These are phyloP conservation scores for Entophlyctis luteolus DNA, from an alignment of 192 early-diverging fungal genomes.

Conservation along the genomic window DNA sequence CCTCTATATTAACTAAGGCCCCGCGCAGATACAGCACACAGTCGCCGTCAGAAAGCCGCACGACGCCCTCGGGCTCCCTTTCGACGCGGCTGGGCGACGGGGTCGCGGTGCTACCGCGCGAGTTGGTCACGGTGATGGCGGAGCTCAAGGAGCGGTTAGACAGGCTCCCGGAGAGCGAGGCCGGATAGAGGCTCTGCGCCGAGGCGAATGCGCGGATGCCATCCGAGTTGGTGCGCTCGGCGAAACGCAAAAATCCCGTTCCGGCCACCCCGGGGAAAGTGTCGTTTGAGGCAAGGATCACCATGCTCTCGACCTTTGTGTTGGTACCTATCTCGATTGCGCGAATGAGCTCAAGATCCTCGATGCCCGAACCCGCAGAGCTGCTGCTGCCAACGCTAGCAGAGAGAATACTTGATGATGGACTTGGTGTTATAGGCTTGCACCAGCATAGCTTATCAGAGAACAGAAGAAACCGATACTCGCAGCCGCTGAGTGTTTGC, in stretches of 20 bases:
- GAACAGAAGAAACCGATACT: constrained; percentile 42
- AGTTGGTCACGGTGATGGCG: background rate
- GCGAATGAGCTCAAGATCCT: constrained; percentile 20
- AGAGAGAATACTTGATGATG: background rate
- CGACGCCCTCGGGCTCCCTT: constrained; percentile 23
- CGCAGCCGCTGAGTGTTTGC: constrained; percentile 24
- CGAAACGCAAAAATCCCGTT: background rate
- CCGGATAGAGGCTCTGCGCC: background rate
- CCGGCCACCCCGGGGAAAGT: background rate
- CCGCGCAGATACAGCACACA: constrained; percentile 43
- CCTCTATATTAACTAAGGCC: constrained; percentile 21
- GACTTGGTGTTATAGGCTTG: constrained; percentile 10
- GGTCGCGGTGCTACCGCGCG: background rate
- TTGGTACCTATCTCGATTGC: constrained; percentile 18
- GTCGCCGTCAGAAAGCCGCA: constrained; percentile 35
- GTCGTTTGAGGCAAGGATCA: background rate
- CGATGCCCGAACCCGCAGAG: background rate
- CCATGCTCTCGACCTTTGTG: constrained; percentile 18
- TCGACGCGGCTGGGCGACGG: background rate
- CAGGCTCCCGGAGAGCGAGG: background rate
- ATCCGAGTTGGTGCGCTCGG: background rate
- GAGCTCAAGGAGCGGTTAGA: background rate
- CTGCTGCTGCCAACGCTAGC: background rate
- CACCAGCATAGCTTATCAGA: constrained; percentile 51
- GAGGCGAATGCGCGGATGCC: background rate